Conservation (phyloP, 495 filamentous ascomycete species). For the Geopyxis carbonaria region DNA sequence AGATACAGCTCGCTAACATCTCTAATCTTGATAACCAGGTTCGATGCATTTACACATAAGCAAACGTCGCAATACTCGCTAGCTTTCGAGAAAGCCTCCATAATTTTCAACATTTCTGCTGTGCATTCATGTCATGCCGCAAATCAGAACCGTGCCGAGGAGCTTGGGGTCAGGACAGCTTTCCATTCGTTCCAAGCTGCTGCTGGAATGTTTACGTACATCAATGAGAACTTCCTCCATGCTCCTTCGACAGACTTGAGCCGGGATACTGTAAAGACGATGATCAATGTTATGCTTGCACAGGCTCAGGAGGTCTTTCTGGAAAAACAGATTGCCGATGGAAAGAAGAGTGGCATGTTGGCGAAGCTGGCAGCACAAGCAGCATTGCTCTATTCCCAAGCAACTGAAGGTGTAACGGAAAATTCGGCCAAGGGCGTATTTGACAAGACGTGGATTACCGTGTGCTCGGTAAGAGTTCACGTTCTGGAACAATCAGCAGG, state of each 20-base stretch:
- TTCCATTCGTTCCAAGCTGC: conserved; percentile 98
- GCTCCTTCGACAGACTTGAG: conserved; percentile 89
- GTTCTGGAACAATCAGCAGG: neutral
- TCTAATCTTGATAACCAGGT: no score
- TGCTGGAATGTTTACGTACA: conserved; percentile 98
- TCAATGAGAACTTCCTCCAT: conserved; percentile 97
- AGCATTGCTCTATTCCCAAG: conserved; percentile 71
- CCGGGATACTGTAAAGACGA: conserved; percentile 81
- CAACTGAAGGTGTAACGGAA: conserved; percentile 74
- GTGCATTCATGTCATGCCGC: conserved; percentile 93
- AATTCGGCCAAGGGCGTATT: conserved; percentile 84
- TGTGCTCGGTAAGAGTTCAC: conserved; percentile 4
- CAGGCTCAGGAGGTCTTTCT: conserved; percentile 94
- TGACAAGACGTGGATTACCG: conserved; percentile 65
- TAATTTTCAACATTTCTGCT: conserved; percentile 98
- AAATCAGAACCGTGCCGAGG: conserved; percentile 78
- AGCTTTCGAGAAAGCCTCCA: conserved; percentile 95
- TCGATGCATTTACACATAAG: conserved; percentile 96
- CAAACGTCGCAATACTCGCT: conserved; percentile 87
- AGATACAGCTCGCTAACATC: no score
- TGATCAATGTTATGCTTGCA: conserved; percentile 83
- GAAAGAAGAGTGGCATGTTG: conserved; percentile 80
- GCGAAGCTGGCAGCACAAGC: conserved; percentile 89
- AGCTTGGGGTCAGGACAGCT: conserved; percentile 80
- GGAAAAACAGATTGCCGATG: conserved; percentile 85